Base-by-base conservation (phyloP, 495 filamentous ascomycete genomes). In the Penicillium paxilli region DNA sequence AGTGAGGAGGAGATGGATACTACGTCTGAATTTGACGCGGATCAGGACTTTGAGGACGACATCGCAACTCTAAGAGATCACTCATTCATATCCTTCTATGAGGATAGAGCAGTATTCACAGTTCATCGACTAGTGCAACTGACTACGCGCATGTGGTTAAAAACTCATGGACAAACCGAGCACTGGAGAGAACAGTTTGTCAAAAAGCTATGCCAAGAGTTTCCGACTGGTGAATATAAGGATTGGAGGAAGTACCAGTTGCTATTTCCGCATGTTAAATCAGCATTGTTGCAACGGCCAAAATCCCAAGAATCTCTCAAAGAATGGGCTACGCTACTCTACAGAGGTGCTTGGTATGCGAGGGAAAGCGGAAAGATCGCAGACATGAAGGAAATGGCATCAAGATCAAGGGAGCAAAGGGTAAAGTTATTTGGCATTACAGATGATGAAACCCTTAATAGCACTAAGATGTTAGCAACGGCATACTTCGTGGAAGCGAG, bases 101-200 rank as follows among this genome's bases (percentile, higher is more conserved):
- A 35, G 17, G 37, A 37, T 17, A 38, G 14, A 14, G 16, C 28
- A 9, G 11, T 37, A 1, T 37, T 49, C 19, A 49, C 30, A 17
- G 38, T 49, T 17, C 30, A 49, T 49, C 30, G 30, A n/a, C 47
- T 49, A 4, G 35, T 53, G 11, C 42, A 47, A 21, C 14, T 46
- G 2, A 47, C 32, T 7, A n/a, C 19, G 7, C 41, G 21, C 14
- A 3, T 4, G 14, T 46, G 30, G 42, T 30, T 47, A 10, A 38
- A 47, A 28, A 44, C 44, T 1, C 22, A 69, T 26, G 55, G 54
- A 19, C 23, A 77, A 48, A 45, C 64, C 22, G 69, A 79, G 56
- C 59, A 66, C 42, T 47, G 38, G 49, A 52, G 10, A 5, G 49
- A 44, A 3, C 1, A 11, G 3, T 51, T 51, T n/a, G 44, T 51